Evolutionary conservation across 1,139 yeast species (phyloP).

Genomic region (Geotrichum armillariae): DNA sequence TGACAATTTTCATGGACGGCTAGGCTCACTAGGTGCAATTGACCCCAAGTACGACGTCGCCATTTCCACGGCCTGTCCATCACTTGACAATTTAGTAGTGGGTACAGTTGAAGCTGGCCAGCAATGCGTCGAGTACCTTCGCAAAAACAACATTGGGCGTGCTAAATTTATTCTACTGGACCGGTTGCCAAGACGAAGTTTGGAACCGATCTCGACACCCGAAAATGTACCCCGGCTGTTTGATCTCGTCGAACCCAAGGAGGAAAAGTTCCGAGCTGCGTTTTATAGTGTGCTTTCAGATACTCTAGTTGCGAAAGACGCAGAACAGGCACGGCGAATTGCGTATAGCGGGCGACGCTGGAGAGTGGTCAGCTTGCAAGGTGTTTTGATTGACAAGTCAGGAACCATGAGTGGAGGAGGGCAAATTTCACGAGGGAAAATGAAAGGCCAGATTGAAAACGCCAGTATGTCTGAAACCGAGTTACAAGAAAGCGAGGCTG

Average conservation of each 20-base stretch:
- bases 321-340: slow-evolving; percentile 79
- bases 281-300: slow-evolving; percentile 85
- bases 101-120: slow-evolving; percentile 94
- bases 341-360: slow-evolving; percentile 82
- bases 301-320: slow-evolving; percentile 79
- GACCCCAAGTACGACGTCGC: slow-evolving; percentile 91
- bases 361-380: slow-evolving; percentile 91
- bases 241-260: slow-evolving; percentile 72
- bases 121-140: slow-evolving; percentile 80
- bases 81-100: slow-evolving; percentile 89
- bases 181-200: slow-evolving; percentile 64
- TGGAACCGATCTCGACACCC: slow-evolving; percentile 69
- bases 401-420: slow-evolving; percentile 99
- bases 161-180: slow-evolving; percentile 84
- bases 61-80: slow-evolving; percentile 91
- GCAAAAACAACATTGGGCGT: slow-evolving; percentile 83
- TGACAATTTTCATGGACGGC: slow-evolving; percentile 80
- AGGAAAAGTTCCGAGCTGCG: slow-evolving; percentile 75
- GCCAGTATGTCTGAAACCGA: slow-evolving; percentile 56
- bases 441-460: slow-evolving; percentile 48
- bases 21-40: slow-evolving; percentile 88
- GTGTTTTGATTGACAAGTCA: slow-evolving; percentile 88
- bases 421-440: slow-evolving; percentile 60
- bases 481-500: slow-evolving; percentile 54
- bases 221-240: slow-evolving; percentile 76